These are phyloP conservation scores for Lasiodiplodia theobromae DNA, from an alignment of 2,329 filamentous ascomycete genomes.

Conservation along the genomic window DNA sequence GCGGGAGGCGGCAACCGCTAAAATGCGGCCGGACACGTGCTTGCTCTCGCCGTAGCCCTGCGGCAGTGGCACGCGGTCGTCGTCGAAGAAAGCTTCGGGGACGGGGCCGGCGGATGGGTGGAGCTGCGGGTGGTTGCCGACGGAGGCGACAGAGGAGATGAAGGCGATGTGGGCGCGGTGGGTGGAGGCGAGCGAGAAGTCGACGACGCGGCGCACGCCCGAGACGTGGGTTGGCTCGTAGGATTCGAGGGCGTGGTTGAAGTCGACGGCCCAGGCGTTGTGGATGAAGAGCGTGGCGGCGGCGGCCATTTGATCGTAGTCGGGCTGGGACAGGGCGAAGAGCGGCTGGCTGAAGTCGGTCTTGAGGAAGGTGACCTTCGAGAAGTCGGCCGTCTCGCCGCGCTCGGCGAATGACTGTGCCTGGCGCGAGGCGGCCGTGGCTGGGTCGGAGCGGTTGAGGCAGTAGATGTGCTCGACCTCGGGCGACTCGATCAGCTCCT, in stretches of 20 bases:
- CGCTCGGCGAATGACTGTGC: slow-evolving; percentile 22
- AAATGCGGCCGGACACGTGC: slow-evolving; percentile 44
- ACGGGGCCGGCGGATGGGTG: slow-evolving; percentile 32
- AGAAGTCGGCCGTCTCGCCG: slow-evolving; percentile 24
- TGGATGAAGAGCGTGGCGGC: slow-evolving; percentile 43
- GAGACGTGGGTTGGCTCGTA: slow-evolving; percentile 42
- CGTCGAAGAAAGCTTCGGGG: slow-evolving; percentile 41
- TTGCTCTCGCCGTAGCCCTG: slow-evolving; percentile 51
- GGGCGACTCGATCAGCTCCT: slow-evolving; percentile 29
- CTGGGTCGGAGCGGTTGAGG: slow-evolving; percentile 30
- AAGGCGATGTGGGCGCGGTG: slow-evolving; percentile 43
- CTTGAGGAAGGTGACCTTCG: slow-evolving; percentile 26
- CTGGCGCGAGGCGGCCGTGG: slow-evolving; percentile 13
- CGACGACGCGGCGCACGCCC: slow-evolving; percentile 43
- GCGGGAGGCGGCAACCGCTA: slow-evolving; percentile 40
- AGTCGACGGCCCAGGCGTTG: slow-evolving; percentile 50
- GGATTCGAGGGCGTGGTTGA: slow-evolving; percentile 43
- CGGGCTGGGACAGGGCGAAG: slow-evolving; percentile 29
- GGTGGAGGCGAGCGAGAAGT: slow-evolving; percentile 42
- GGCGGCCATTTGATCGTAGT: slow-evolving; percentile 8
- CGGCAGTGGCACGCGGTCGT: slow-evolving; percentile 38
- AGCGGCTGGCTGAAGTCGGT: slow-evolving; percentile 29
- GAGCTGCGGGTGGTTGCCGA: slow-evolving; percentile 37
- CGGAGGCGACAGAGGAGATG: slow-evolving; percentile 49
- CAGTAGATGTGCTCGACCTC: slow-evolving; percentile 31